Percentiles rank a stretch among this genome's conserved stretches.
Conservation (phyloP, 441 rosid genomes). For the Iberis amara region DNA sequence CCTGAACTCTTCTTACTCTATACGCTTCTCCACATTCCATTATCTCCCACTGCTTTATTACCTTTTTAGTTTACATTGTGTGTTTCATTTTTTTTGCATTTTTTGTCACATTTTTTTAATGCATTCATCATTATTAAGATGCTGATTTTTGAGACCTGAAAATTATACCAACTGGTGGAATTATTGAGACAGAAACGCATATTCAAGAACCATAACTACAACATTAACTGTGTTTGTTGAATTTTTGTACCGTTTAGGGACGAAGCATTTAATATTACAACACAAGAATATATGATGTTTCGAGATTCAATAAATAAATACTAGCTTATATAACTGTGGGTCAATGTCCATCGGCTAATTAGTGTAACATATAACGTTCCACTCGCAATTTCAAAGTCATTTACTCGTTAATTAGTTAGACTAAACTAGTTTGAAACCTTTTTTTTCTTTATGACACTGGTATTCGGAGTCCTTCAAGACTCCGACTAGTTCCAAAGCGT, state of each 20-base stretch:
- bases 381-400: background rate
- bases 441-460: no score
- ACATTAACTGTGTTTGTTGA: constrained; percentile 23
- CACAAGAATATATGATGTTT: constrained; percentile 10
- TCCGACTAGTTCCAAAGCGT: no score
- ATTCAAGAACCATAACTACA: constrained; percentile 17
- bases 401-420: no score
- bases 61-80: background rate
- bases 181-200: constrained; percentile 22
- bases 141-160: background rate
- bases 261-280: constrained; percentile 14
- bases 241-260: constrained; percentile 15
- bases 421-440: no score
- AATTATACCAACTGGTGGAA: constrained; percentile 9
- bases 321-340: constrained; percentile 4
- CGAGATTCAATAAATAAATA: background rate
- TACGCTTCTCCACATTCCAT: constrained; percentile 10
- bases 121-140: no score
- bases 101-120: background rate
- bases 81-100: constrained; percentile 6
- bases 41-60: background rate
- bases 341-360: constrained; percentile 11
- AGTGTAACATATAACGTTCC: constrained; percentile 12
- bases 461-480: no score
- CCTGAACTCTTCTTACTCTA: constrained; percentile 28